phyloP scores from a whole-genome alignment of 352 stramenopile species.

The Thalassiosira mediterranea region DNA sequence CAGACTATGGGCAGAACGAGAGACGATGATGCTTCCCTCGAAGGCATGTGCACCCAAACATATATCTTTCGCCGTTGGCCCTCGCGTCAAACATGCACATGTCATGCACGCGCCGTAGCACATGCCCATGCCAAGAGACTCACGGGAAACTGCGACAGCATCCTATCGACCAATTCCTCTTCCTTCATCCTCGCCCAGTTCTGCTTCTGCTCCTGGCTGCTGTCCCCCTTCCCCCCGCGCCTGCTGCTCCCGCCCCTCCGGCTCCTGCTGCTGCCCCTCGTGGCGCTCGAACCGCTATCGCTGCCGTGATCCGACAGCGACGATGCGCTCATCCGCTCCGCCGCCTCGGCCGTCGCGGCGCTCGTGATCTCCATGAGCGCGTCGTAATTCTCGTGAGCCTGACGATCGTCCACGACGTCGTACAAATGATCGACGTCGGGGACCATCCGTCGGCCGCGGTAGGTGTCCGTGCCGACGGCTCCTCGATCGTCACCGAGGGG shows the following conservation, averaged over 20 bases:
- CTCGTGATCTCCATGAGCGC: slow-evolving; percentile 34
- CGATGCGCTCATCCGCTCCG: slow-evolving; percentile 4
- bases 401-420: slow-evolving; percentile 49
- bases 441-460: slow-evolving; percentile 51
- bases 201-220: slow-evolving; percentile 27
- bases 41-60: too few relatives aligned
- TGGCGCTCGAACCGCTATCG: background rate
- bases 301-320: background rate
- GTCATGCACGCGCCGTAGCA: too few relatives aligned
- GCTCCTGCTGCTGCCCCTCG: background rate
- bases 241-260: background rate
- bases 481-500: too few relatives aligned
- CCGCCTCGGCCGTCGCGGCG: background rate
- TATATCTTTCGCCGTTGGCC: too few relatives aligned
- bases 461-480: slow-evolving; percentile 2
- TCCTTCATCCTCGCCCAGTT: slow-evolving; percentile 47
- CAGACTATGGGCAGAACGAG: too few relatives aligned
- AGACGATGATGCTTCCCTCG: too few relatives aligned
- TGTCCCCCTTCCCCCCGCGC: background rate
- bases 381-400: slow-evolving; percentile 52
- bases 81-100: too few relatives aligned
- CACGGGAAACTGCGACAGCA: slow-evolving; percentile 80
- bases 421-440: slow-evolving; percentile 48
- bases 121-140: too few relatives aligned
- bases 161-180: slow-evolving; percentile 65